Evolutionary conservation across 805 yeast genomes (phyloP), one percentile per base, ranked within the genome.

Genomic region (Myxozyma vanderwaltii): DNA sequence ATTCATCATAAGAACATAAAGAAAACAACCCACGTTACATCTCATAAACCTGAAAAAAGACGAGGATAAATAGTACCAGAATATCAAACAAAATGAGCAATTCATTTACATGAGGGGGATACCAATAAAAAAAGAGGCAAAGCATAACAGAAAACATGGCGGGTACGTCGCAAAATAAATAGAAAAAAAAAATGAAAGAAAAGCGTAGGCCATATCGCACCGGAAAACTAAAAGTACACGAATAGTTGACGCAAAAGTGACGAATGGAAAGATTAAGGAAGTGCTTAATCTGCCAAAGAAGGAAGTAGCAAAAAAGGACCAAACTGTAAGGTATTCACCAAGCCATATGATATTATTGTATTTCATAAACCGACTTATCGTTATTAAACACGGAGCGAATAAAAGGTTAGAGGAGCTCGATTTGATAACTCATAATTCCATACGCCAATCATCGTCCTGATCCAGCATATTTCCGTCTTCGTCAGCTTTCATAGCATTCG

Each of bases 371-470:
- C n/a, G n/a, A n/a, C n/a, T n/a, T n/a, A n/a, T n/a, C n/a, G n/a
- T n/a, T n/a, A n/a, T n/a, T n/a, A n/a, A n/a, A n/a, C n/a, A n/a
- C n/a, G 4, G 43, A 19, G 21, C 15, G 21, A 2, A n/a, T 19
- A 27, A 35, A 3, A 12, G 3, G 44, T 17, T 21, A 10, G 19
- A 31, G 19, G 21, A 47, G n/a, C n/a, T 21, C 19, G 19, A 19
- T 21, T 19, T 3, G 15, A 5, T 13, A 17, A 24, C 13, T 38
- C 40, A 61, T 21, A 61, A 49, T 49, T 56, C 66, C 63, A 63
- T 59, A 15, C 69, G 60, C 67, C 69, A 66, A 49, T 66, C 67
- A n/a, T 66, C 64, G 36, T 66, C 69, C 7, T 51, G 43, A 31
- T 54, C 64, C 29, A 58, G 53, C 64, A 61, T 57, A 24, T 53